Evolutionary conservation across 805 yeast species (phyloP), one percentile per base, ranked within the genome.

Genomic region (Metschnikowia picachoensis): DNA sequence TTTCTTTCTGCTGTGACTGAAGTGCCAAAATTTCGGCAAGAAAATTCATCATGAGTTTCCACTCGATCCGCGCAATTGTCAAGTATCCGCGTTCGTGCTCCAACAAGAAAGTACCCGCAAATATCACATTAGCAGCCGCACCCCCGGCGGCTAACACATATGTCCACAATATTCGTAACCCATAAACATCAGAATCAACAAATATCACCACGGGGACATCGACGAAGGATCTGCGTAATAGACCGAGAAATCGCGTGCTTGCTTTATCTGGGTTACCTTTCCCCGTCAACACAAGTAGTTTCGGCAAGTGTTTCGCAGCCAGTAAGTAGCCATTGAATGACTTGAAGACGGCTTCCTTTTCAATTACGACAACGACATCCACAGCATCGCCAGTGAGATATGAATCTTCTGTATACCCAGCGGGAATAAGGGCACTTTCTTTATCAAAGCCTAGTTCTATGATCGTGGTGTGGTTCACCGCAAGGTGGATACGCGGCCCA

Each of bases 301-400:
- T 20, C 34, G 14, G 30, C 4, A 39, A 20, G 15, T 16, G 35
- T 8, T 36, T n/a, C n/a, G 17, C 12, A 0, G 17, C 32, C 27
- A 49, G 50, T 3, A 61, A 25, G 37, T 50, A 52, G n/a, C 54
- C 46, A 49, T 67, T 59, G 46, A 66, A 59, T 1, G 71, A 65
- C 39, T 61, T 62, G 52, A 69, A 67, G 1, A 70, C 63, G 2
- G 76, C 74, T 35, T 72, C 76, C 48, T 72, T 72, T 46, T 72
- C 76, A 12, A 70, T 43, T 2, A 68, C 46, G 0, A 70, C 56
- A 0, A 70, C 47, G 9, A 35, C 52, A 8, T 47, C 47, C 3
- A 50, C 33, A 8, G 4, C 13, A 10, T 16, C 17, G 1, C 14
- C 17, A 5, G 31, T 15, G 12, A 12, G 7, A 3, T 39, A 8